Conservation (phyloP, 1,284 basidiomycete species). For the Microbotryum scabiosae region DNA sequence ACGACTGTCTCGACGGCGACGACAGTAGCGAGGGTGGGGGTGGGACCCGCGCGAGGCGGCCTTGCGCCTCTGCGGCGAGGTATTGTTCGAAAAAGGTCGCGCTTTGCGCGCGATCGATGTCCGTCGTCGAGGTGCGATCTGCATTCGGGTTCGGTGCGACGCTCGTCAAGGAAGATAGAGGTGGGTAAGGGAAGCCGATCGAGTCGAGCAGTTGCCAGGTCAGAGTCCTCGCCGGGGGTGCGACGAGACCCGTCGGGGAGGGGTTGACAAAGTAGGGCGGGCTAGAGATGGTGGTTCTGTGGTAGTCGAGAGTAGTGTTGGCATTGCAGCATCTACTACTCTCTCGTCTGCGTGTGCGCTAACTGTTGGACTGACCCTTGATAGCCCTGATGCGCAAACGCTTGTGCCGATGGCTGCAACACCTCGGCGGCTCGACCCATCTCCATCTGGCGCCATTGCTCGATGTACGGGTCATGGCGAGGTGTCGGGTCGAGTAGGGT, state of each 20-base stretch:
- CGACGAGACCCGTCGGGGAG: neutral
- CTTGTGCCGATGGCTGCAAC: neutral
- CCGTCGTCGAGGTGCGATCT: neutral
- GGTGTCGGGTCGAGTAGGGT: neutral
- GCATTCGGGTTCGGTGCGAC: neutral
- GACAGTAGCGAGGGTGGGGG: neutral
- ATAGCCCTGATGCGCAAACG: neutral
- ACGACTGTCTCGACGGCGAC: slow-evolving; percentile 1
- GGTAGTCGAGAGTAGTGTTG: neutral
- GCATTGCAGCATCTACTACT: neutral
- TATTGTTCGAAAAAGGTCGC: slow-evolving; percentile 4
- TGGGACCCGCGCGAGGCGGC: neutral
- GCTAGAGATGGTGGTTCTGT: neutral
- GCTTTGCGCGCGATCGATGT: neutral
- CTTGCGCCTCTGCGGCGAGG: neutral
- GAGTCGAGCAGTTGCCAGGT: slow-evolving; percentile 7
- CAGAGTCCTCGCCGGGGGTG: neutral
- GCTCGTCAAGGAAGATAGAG: neutral
- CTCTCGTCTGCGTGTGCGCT: neutral
- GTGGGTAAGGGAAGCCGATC: slow-evolving; percentile 6
- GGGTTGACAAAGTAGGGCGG: neutral
- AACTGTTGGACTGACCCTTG: slow-evolving; percentile 1
- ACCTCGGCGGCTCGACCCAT: neutral
- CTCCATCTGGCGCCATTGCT: slow-evolving; percentile 4
- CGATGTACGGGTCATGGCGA: neutral